Conservation (phyloP, 768 basidiomycete genomes). For the Kwoniella sp. region DNA sequence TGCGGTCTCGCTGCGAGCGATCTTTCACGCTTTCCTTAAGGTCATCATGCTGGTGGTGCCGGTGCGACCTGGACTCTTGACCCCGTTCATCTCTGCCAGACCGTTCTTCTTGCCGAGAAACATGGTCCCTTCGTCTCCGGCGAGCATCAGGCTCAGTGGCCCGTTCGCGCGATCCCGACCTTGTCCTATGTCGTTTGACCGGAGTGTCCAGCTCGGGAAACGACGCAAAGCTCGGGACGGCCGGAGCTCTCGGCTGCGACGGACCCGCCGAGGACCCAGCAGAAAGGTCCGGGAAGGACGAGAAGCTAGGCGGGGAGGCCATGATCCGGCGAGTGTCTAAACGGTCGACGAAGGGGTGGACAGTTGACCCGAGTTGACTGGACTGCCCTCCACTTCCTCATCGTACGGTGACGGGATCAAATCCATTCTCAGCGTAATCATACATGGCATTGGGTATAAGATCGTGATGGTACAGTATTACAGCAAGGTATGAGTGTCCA, state of each 20-base stretch:
- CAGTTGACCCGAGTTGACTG: too few species aligned
- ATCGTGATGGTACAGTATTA: too few species aligned
- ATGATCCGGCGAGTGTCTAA: too few species aligned
- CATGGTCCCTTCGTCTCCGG: too few species aligned
- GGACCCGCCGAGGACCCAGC: background rate
- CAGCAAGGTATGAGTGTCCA: too few species aligned
- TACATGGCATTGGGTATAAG: too few species aligned
- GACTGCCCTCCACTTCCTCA: too few species aligned
- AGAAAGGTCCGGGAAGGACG: conserved; percentile 19
- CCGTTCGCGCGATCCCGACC: conserved; percentile 6
- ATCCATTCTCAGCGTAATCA: background rate
- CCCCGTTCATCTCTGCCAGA: too few species aligned
- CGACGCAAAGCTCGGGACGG: conserved; percentile 6
- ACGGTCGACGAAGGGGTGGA: too few species aligned
- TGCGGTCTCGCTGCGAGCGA: background rate
- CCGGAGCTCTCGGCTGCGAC: background rate
- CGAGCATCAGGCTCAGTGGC: too few species aligned
- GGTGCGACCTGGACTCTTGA: background rate
- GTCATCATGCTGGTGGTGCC: background rate
- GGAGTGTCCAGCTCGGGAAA: conserved; percentile 1
- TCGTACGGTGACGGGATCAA: background rate
- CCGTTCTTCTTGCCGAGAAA: too few species aligned
- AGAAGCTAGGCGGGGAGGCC: conserved; percentile 15
- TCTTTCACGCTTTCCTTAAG: conserved; percentile 6
- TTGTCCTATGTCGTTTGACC: too few species aligned